Base-by-base conservation (phyloP, 2,329 filamentous ascomycete genomes). In the Pestalotiopsis sp. region DNA sequence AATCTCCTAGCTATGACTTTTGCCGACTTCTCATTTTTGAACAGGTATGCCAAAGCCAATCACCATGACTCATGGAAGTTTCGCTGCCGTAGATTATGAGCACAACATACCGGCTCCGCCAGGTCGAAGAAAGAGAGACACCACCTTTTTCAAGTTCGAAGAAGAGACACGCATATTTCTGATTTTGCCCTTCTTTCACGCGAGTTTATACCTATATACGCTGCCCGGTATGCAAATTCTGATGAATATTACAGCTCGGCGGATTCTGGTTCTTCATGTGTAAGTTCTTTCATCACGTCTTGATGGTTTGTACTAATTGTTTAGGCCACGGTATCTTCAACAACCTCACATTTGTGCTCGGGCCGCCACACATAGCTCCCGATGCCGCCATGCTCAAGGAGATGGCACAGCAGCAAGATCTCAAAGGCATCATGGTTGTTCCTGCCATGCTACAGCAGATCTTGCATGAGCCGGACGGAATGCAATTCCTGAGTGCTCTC, bases 401-500 rank as follows among this genome's bases (percentile, higher is more conserved):
- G 4, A 60, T 75, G 3, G 70, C 68, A 25, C 38, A 12, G 20
- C 68, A 73, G 11, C 69, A 73, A 57, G 69, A 71, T 20, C 57
- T 75, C 12, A 66, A 70, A 36, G 65, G 67, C 0, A 69, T 73
- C 9, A 62, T 74, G 31, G 27, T 71, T 6, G 62, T 64, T 2
- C 73, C 73, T 2, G 60, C 71, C 6, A 52, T 74, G 14, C 52
- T 72, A 13, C 72, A 73, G 20, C 67, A 70, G 40, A 41, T 75
- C 5, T 31, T 73, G 0, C 70, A 69, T 4, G 72, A 74, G 14
- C 68, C 73, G 1, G 60, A 70, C 14, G 70, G 70, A 1, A 69
- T 70, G 7, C 69, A 73, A 12, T 49, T 70, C 41, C 68, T 75
- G 57, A 70, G 66, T 31, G 14, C 20, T 11, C 27, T 74, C 2